Percentiles rank a stretch among this genome's conserved stretches.
Conservation (phyloP, 148 eudicot species). For the Vaccinium darrowii region DNA sequence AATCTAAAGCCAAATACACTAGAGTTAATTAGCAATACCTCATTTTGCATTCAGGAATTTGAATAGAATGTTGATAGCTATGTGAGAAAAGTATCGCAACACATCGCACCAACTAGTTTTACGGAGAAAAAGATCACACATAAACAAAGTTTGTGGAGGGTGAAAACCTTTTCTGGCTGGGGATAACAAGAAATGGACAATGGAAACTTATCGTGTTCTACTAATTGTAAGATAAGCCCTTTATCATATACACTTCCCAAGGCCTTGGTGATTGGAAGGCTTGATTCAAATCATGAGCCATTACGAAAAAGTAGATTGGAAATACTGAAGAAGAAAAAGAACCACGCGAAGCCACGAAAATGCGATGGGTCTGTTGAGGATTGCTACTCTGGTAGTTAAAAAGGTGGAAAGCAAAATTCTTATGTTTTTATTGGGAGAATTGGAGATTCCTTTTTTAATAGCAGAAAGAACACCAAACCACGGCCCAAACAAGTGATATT, state of each 20-base stretch:
- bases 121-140: not conserved
- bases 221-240: not conserved
- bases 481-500: not conserved
- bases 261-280: not conserved
- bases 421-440: not conserved
- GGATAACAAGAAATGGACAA: not conserved
- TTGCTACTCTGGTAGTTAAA: not conserved
- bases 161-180: not conserved
- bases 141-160: not conserved
- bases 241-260: not conserved
- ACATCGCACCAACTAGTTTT: not conserved
- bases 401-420: not conserved
- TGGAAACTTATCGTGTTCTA: not conserved
- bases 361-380: not conserved
- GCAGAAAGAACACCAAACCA: not conserved
- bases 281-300: not conserved
- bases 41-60: not conserved
- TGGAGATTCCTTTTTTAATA: not conserved
- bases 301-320: not conserved
- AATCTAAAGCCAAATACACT: not conserved
- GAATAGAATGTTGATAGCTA: not conserved
- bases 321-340: not conserved
- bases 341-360: not conserved
- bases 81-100: not conserved
- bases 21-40: not conserved